A percentile compares a stretch with the other conserved stretches of the same genome.
Evolutionary conservation across 148 eudicot genomes (phyloP).

Genomic region (Fagopyrum homotropicum): DNA sequence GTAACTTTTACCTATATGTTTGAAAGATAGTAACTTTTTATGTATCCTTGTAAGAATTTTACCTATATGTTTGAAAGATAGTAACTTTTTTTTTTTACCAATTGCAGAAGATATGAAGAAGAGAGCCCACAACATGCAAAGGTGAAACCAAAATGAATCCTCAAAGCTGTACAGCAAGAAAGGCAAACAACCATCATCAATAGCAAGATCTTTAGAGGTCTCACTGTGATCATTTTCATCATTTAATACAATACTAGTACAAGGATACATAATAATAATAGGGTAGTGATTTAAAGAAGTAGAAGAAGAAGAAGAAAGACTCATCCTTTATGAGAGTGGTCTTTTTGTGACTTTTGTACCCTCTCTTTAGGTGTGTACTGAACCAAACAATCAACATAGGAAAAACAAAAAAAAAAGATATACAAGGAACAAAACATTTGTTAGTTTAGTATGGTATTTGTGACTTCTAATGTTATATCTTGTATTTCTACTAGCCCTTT

Average conservation of each 20-base stretch:
- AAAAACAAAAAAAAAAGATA: background rate
- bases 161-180: slow-evolving; percentile 36
- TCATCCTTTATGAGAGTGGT: slow-evolving; percentile 26
- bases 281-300: slow-evolving; percentile 17
- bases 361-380: slow-evolving; percentile 17
- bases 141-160: slow-evolving; percentile 23
- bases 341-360: slow-evolving; percentile 14
- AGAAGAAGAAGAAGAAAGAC: slow-evolving; percentile 18
- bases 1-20: background rate
- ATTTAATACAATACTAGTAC: slow-evolving; percentile 12
- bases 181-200: slow-evolving; percentile 19
- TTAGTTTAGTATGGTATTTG: slow-evolving; percentile 5
- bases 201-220: slow-evolving; percentile 45
- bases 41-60: too few relatives aligned
- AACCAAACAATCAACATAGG: slow-evolving; percentile 10
- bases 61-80: background rate
- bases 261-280: slow-evolving; percentile 19
- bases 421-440: background rate
- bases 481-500: background rate
- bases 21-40: background rate
- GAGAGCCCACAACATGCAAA: slow-evolving; percentile 14
- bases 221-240: slow-evolving; percentile 42
- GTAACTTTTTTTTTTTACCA: slow-evolving; percentile 1
- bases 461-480: slow-evolving; percentile 2
- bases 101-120: slow-evolving; percentile 7